Percentiles rank a stretch among this genome's conserved stretches.
phyloP scores from a whole-genome alignment of 2,329 filamentous ascomycete genomes.

The Aphanocladium album region DNA sequence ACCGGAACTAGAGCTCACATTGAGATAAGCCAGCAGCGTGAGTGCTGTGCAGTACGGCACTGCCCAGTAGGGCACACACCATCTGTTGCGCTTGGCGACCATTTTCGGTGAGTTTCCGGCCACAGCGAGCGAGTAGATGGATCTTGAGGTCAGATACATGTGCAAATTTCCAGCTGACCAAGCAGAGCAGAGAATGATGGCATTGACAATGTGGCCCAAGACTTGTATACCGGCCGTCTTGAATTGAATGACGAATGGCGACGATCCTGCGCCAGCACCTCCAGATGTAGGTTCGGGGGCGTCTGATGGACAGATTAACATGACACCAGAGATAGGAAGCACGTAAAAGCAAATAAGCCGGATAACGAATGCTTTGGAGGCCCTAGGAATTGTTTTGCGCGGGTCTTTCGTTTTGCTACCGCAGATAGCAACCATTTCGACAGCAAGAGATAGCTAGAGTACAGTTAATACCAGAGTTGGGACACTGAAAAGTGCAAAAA shows the following conservation, averaged over 20 bases:
- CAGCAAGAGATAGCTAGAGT: not conserved
- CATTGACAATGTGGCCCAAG: constrained; percentile 63
- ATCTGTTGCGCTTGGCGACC: constrained; percentile 19
- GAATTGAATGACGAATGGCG: constrained; percentile 63
- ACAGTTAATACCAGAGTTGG: too few relatives aligned
- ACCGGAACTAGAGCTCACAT: constrained; percentile 49
- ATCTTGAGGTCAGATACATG: constrained; percentile 41
- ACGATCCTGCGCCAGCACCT: constrained; percentile 27
- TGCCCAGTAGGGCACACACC: constrained; percentile 21
- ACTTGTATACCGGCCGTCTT: constrained; percentile 54
- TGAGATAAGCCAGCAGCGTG: constrained; percentile 55
- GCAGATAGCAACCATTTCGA: constrained; percentile 8
- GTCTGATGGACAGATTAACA: constrained; percentile 28
- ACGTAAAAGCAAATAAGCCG: constrained; percentile 18
- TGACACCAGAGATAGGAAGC: constrained; percentile 40
- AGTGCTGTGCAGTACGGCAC: constrained; percentile 30
- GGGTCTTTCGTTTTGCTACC: constrained; percentile 2
- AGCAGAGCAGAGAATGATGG: constrained; percentile 40
- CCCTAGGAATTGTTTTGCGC: not conserved
- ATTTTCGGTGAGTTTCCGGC: constrained; percentile 31
- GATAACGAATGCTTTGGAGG: constrained; percentile 1
- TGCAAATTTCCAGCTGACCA: constrained; percentile 52
- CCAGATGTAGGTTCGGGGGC: constrained; percentile 28
- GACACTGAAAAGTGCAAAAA: constrained; percentile 34
- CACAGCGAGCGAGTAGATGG: constrained; percentile 40